Evolutionary conservation across 306 rosid genomes (phyloP).

Genomic region (Vigna nakashimae): DNA sequence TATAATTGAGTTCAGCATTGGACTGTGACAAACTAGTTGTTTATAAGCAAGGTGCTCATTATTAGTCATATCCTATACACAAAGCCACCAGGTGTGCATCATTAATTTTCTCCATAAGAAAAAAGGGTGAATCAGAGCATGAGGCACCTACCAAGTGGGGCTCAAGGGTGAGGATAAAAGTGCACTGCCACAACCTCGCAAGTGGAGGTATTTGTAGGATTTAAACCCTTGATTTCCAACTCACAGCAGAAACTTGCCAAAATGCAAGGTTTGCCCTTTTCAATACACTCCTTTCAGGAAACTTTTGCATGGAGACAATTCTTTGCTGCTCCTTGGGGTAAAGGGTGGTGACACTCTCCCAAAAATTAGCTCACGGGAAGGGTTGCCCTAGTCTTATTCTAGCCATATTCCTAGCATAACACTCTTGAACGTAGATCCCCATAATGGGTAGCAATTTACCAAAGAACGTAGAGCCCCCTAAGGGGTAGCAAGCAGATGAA

Average conservation of each 20-base stretch:
- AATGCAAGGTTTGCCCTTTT: not conserved
- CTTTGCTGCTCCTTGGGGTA: not conserved
- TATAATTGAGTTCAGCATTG: not conserved
- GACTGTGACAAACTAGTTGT: not conserved
- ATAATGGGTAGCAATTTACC: not conserved
- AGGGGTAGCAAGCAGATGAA: not conserved
- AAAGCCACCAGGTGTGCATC: not conserved
- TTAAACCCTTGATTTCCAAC: not conserved
- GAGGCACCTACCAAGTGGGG: not conserved
- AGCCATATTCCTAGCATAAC: slow-evolving; percentile 3
- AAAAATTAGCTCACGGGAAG: not conserved
- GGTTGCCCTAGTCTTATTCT: not conserved
- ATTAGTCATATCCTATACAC: too few relatives aligned
- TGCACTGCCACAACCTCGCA: not conserved
- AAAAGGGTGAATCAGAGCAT: not conserved
- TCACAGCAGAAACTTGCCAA: not conserved
- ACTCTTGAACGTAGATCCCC: not conserved
- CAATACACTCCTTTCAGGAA: slow-evolving; percentile 6
- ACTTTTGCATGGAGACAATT: not conserved
- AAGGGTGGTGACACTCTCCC: not conserved
- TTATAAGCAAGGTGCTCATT: not conserved
- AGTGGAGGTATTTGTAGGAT: slow-evolving; percentile 1
- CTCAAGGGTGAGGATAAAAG: not conserved
- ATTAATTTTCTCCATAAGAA: not conserved
- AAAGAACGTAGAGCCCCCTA: not conserved